Evolutionary conservation across 1,284 basidiomycete genomes (phyloP).

Genomic region (Mixia osmundae): DNA sequence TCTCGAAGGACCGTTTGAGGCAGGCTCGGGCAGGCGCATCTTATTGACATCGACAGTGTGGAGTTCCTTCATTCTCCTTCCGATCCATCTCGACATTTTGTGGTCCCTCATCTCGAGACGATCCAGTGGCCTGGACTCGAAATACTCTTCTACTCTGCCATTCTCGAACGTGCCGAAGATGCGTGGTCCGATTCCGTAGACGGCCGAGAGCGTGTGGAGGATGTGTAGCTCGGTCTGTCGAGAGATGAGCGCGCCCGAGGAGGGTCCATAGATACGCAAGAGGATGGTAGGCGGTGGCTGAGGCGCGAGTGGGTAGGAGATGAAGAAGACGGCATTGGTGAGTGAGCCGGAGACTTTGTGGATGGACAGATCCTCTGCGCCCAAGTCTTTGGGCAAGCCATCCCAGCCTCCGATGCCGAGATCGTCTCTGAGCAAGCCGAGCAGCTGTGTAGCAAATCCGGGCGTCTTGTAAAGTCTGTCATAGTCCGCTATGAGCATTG

Average conservation of each 20-base stretch:
- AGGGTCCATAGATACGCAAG: constrained; percentile 68
- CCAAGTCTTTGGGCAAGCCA: neutral
- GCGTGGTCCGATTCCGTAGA: constrained; percentile 65
- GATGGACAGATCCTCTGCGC: constrained; percentile 5
- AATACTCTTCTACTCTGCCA: constrained; percentile 79
- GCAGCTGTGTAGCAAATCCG: constrained; percentile 31
- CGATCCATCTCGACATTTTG: constrained; percentile 54
- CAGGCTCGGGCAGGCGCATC: constrained; percentile 28
- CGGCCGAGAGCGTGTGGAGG: constrained; percentile 61
- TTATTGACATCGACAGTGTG: constrained; percentile 62
- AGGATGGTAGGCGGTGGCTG: constrained; percentile 39
- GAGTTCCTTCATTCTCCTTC: constrained; percentile 70
- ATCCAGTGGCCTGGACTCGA: constrained; percentile 56
- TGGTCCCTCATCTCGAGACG: constrained; percentile 50
- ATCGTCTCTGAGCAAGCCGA: constrained; percentile 13
- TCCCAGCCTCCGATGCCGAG: constrained; percentile 9
- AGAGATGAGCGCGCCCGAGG: constrained; percentile 60
- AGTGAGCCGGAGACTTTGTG: constrained; percentile 39
- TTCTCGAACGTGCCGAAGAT: constrained; percentile 84
- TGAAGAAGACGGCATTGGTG: constrained; percentile 86
- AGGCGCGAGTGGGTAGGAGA: constrained; percentile 28
- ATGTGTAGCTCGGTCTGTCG: constrained; percentile 60
- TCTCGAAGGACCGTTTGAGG: neutral
- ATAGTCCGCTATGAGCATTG: neutral
- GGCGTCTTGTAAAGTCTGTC: constrained; percentile 41